phyloP scores from a whole-genome alignment of 306 rosid species.

The Trifolium repens region DNA sequence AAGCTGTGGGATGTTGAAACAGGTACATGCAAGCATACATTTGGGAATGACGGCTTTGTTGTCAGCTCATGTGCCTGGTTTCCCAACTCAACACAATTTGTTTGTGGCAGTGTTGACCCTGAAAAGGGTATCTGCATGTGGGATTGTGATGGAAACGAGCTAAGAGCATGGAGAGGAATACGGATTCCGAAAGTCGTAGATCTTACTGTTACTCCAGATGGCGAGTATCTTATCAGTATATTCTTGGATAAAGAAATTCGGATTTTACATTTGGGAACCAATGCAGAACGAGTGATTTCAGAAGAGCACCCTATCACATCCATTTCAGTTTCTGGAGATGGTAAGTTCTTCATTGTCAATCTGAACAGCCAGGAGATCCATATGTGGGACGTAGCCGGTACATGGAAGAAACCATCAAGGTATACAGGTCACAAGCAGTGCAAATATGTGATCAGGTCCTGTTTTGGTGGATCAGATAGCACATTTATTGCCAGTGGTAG shows the following conservation, averaged over 20 bases:
- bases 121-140: constrained; percentile 90
- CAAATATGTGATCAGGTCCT: constrained; percentile 86
- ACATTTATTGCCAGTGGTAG: constrained; percentile 89
- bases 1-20: constrained; percentile 95
- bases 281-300: constrained; percentile 67
- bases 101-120: constrained; percentile 85
- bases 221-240: constrained; percentile 79
- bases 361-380: constrained; percentile 89
- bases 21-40: constrained; percentile 88
- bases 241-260: constrained; percentile 78
- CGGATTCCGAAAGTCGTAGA: constrained; percentile 90
- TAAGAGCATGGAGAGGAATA: constrained; percentile 82
- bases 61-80: constrained; percentile 99
- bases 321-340: constrained; percentile 55
- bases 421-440: constrained; percentile 56
- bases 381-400: constrained; percentile 87
- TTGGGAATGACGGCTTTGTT: constrained; percentile 73
- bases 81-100: constrained; percentile 82
- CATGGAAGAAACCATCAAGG: constrained; percentile 55
- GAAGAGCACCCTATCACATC: constrained; percentile 63
- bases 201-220: constrained; percentile 84
- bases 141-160: constrained; percentile 86
- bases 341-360: constrained; percentile 80
- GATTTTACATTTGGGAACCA: constrained; percentile 65
- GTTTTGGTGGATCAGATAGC: constrained; percentile 83